phyloP scores from a whole-genome alignment of 345 rosid genomes.

The Carallia pectinifolia region DNA sequence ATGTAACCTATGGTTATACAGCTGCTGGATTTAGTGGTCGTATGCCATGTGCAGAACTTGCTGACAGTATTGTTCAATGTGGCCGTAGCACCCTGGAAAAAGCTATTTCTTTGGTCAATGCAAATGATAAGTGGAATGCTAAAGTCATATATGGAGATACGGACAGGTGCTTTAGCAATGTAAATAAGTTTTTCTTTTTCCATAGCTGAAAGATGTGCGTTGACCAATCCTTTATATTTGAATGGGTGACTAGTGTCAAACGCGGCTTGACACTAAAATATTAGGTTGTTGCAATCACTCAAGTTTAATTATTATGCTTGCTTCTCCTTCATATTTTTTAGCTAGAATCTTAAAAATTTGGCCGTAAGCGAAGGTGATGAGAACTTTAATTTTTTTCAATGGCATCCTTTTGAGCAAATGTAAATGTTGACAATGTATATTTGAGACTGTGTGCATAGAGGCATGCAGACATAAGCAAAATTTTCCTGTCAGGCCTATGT shows the following conservation, averaged over 20 bases:
- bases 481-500: background rate
- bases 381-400: background rate
- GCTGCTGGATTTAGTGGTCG: slow-evolving; percentile 99
- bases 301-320: background rate
- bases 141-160: slow-evolving; percentile 94
- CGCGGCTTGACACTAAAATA: background rate
- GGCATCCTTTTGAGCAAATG: background rate
- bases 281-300: too few relatives aligned
- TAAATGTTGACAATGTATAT: too few relatives aligned
- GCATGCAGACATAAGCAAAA: background rate
- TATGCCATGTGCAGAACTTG: slow-evolving; percentile 99
- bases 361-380: background rate
- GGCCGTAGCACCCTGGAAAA: slow-evolving; percentile 92
- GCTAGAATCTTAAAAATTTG: background rate
- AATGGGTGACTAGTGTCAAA: background rate
- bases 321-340: background rate
- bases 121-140: slow-evolving; percentile 76
- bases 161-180: slow-evolving; percentile 55
- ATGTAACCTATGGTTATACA: slow-evolving; percentile 95
- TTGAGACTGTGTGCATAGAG: too few relatives aligned
- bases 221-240: too few relatives aligned
- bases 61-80: slow-evolving; percentile 97
- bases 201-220: too few relatives aligned
- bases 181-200: too few relatives aligned
- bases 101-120: slow-evolving; percentile 77